Evolutionary conservation across 1,284 basidiomycete genomes (phyloP).

Genomic region (Psilocybe mexicana): DNA sequence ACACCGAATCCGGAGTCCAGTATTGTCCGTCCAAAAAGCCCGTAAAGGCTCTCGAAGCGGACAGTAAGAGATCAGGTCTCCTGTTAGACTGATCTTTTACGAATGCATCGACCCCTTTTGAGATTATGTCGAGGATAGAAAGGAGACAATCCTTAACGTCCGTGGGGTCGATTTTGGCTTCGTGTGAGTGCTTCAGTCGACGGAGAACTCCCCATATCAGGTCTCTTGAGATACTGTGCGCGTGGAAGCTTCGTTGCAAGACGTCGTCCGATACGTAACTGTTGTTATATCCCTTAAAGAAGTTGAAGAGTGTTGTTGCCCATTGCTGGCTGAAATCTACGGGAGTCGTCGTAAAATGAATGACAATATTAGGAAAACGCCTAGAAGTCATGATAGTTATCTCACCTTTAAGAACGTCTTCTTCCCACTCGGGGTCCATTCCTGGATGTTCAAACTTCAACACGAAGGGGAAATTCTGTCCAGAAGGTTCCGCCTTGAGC

Average conservation of each 20-base stretch:
- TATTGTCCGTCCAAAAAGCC: constrained; percentile 1
- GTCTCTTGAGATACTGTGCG: constrained; percentile 3
- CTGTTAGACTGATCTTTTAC: not conserved
- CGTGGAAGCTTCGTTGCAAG: constrained; percentile 7
- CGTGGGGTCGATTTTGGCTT: constrained; percentile 6
- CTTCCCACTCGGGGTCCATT: constrained; percentile 8
- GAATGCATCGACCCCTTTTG: not conserved
- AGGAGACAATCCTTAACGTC: constrained; percentile 5
- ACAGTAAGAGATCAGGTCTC: constrained; percentile 5
- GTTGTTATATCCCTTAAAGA: constrained; percentile 2
- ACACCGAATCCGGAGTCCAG: constrained; percentile 5
- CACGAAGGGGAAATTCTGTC: constrained; percentile 14
- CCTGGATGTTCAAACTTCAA: constrained; percentile 11
- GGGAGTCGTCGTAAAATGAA: not conserved
- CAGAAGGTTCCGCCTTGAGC: constrained; percentile 6
- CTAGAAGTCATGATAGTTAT: not conserved
- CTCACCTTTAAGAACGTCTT: constrained; percentile 3
- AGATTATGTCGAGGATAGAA: constrained; percentile 2
- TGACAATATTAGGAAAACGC: not conserved
- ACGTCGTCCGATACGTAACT: not conserved
- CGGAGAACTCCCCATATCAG: constrained; percentile 3
- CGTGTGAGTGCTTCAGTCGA: constrained; percentile 9
- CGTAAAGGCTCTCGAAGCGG: constrained; percentile 1
- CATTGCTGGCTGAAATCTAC: constrained; percentile 10
- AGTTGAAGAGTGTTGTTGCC: constrained; percentile 5